Evolutionary conservation across 2,329 filamentous ascomycete species (phyloP), one percentile per base, ranked within the genome.

Genomic region (Epichloe hybrida): DNA sequence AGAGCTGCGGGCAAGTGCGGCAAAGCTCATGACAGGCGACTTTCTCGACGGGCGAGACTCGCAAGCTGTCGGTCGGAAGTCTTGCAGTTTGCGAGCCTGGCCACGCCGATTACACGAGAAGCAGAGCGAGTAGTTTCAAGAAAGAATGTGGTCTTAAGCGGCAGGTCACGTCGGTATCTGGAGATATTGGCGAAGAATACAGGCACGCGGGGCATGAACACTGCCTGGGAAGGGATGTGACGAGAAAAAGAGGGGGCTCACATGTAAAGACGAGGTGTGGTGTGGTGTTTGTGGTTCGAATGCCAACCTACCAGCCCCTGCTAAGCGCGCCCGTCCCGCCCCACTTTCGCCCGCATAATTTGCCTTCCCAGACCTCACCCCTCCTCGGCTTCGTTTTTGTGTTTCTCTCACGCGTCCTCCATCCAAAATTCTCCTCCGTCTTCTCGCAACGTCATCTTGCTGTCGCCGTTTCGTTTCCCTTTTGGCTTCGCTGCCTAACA

Each of bases 1-100:
- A 47, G 67, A 55, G 50, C 70, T 68, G 62, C 70, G 70, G 57
- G 72, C 62, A 50, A 73, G 59, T 51, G 67, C 63, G 49, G 69
- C 55, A 44, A 69, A 65, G 47, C 69, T 68, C 75, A 77, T 77
- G 52, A 53, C 53, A 46, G 27, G 37, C 21, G 20, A 27, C 39
- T 40, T 21, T n/a, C 12, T 41, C 34, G 5, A 20, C 31, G 31
- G 20, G 38, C 44, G 36, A 41, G 43, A 34, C 12, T 20, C 23
- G 43, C 42, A 38, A 50, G 39, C 44, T n/a, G 13, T 36, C 15
- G 35, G 27, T 46, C 23, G 8, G 12, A 52, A 40, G 40, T 12
- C 34, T 34, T 39, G 21, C 38, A 35, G 27, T 31, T n/a, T 48
- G 23, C 36, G 34, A 37, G 20, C 9, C n/a, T 15, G 4, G 34